Evolutionary conservation across 1,284 basidiomycete genomes (phyloP).

Genomic region (Boletus albobrunnescens): DNA sequence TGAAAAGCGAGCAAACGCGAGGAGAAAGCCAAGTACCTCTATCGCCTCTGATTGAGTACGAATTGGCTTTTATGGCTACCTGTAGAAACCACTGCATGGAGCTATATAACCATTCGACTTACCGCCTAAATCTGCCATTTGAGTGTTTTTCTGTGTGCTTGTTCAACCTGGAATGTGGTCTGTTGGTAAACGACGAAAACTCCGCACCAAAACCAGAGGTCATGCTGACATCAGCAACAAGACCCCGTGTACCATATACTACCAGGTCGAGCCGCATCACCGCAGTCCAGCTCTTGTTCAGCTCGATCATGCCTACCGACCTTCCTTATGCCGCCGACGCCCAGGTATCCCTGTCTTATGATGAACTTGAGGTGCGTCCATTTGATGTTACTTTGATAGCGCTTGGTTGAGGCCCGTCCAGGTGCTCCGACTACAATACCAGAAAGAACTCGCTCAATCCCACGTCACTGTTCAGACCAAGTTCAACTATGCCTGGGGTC

Average conservation of each 20-base stretch:
- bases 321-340: slow-evolving; percentile 97
- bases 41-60: slow-evolving; percentile 32
- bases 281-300: slow-evolving; percentile 13
- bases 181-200: slow-evolving; percentile 22
- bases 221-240: slow-evolving; percentile 28
- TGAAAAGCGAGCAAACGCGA: slow-evolving; percentile 20
- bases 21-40: slow-evolving; percentile 35
- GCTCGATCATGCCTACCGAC: slow-evolving; percentile 62
- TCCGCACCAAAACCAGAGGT: slow-evolving; percentile 9
- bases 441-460: slow-evolving; percentile 78
- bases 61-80: slow-evolving; percentile 28
- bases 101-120: slow-evolving; percentile 18
- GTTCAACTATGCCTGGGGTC: slow-evolving; percentile 97
- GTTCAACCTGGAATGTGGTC: slow-evolving; percentile 23
- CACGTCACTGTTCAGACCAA: slow-evolving; percentile 94
- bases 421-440: slow-evolving; percentile 85
- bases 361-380: slow-evolving; percentile 76
- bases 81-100: slow-evolving; percentile 26
- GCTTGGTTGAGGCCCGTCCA: slow-evolving; percentile 31
- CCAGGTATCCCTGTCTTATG: slow-evolving; percentile 81
- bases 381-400: neutral
- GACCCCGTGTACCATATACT: slow-evolving; percentile 21
- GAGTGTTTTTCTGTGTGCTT: slow-evolving; percentile 22
- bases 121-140: slow-evolving; percentile 43
- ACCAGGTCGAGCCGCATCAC: no score